These are phyloP conservation scores for Rosa chinensis DNA, from an alignment of 306 rosid genomes.

Conservation along the genomic window DNA sequence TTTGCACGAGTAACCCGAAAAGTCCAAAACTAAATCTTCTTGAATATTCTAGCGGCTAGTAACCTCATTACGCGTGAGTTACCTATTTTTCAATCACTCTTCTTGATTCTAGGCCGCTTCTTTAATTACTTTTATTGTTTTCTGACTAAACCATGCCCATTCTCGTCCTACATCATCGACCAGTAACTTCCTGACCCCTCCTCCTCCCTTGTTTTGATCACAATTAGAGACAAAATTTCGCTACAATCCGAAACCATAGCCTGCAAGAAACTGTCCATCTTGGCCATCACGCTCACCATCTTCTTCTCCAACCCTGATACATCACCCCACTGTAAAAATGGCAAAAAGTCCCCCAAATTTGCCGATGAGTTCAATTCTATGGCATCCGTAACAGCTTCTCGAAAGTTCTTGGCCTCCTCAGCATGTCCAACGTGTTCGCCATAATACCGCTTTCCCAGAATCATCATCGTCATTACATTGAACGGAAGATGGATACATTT, in stretches of 20 bases:
- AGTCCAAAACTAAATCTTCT: too few relatives aligned
- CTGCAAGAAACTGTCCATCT: constrained; percentile 16
- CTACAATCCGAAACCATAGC: constrained; percentile 20
- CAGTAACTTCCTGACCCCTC: background rate
- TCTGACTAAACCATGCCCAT: too few relatives aligned
- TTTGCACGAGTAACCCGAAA: too few relatives aligned
- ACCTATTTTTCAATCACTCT: too few relatives aligned
- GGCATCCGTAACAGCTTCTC: constrained; percentile 4
- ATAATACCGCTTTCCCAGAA: constrained; percentile 24
- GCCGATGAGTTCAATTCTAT: background rate
- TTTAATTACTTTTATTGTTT: too few relatives aligned
- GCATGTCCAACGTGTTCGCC: constrained; percentile 5
- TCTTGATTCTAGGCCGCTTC: too few relatives aligned
- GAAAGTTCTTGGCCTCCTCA: constrained; percentile 19
- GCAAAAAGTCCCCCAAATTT: constrained; percentile 22
- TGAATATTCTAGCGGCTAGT: too few relatives aligned
- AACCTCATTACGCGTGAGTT: too few relatives aligned
- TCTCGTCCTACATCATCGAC: background rate
- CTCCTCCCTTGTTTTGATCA: background rate
- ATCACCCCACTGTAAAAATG: constrained; percentile 17
- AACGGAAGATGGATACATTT: constrained; percentile 15
- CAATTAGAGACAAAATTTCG: too few relatives aligned
- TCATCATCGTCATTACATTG: constrained; percentile 27
- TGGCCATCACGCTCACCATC: constrained; percentile 28
- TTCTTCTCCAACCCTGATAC: constrained; percentile 5